Conservation (phyloP, 768 basidiomycete genomes). For the Royoungia palumana region DNA sequence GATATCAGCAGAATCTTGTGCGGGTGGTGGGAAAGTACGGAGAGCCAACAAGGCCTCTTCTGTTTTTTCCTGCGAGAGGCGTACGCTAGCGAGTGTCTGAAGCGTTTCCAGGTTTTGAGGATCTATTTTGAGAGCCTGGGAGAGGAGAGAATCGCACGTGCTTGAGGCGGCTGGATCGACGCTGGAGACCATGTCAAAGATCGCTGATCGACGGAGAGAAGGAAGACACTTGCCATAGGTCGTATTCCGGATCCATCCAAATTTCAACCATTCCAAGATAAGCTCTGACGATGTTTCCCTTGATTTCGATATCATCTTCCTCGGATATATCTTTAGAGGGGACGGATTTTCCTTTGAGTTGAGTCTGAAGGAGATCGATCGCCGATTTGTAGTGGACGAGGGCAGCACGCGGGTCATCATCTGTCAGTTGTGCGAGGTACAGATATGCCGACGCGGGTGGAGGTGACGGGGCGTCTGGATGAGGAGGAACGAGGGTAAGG, state of each 20-base stretch:
- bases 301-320: conserved; percentile 46
- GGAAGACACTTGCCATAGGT: conserved; percentile 71
- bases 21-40: conserved; percentile 17
- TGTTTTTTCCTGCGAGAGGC: conserved; percentile 81
- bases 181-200: conserved; percentile 38
- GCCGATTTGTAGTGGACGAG: conserved; percentile 79
- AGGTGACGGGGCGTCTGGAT: conserved; percentile 52
- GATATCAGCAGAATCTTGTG: not conserved
- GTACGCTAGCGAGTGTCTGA: conserved; percentile 77
- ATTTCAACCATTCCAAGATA: conserved; percentile 89
- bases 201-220: not conserved
- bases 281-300: conserved; percentile 69
- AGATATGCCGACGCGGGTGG: conserved; percentile 78
- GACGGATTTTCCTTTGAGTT: conserved; percentile 73
- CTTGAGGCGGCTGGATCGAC: conserved; percentile 79
- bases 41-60: conserved; percentile 65
- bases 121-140: conserved; percentile 68
- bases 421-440: conserved; percentile 83
- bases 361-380: conserved; percentile 61
- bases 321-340: conserved; percentile 34
- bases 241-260: conserved; percentile 91
- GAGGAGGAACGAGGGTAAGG: conserved; percentile 54
- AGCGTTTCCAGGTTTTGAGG: conserved; percentile 76
- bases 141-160: conserved; percentile 75
- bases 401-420: conserved; percentile 70